Base-by-base conservation (phyloP, 768 basidiomycete species). In the Lanmaoa rubissima region DNA sequence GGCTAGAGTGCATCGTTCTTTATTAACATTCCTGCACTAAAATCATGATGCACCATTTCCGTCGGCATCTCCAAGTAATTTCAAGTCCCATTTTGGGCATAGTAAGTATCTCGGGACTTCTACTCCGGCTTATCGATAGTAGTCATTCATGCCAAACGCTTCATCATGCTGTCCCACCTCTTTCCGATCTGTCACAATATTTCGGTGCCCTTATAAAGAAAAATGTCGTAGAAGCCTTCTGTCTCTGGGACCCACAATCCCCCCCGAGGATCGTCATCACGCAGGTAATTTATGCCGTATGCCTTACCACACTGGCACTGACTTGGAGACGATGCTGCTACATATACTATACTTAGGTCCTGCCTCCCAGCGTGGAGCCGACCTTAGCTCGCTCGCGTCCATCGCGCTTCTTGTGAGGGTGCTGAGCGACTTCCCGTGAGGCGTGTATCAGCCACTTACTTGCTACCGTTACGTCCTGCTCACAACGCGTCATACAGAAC, bases 361-460 rank as follows among this genome's bases (percentile, higher is more conserved):
- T 71, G 34, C 75, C 77, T 78, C 59, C 69, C 75, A 75, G 70
- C 73, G 70, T 67, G 64, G 68, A 75, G 75, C 76, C 78, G 74
- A 74, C 75, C 77, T 75, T 71, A 75, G 75, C 78, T 75, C 79
- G 75, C 71, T 80, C 78, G 84, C 81, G 71, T 83, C 81, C 83
- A 86, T 86, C 86, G 84, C 85, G 86, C 83, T 86, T 87, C 78
- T 79, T 79, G 76, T 78, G 74, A 75, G 81, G 82, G 72, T 82
- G 83, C 72, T 71, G 75, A 83, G 69, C 72, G 74, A 74, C 78
- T 75, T 87, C 86, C 71, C 73, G 73, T 71, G 69, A 78, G 83
- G 84, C 77, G 65, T 41, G 59, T 64, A 54, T 45, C 12, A 42
- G n/a, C 52, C 45, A 41, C 56, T 19, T 8, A 5, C 49, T 26